Percentiles rank a stretch among this genome's conserved stretches.
These are phyloP conservation scores for Abortiporus biennis DNA, from an alignment of 1,284 basidiomycete genomes.

Conservation along the genomic window DNA sequence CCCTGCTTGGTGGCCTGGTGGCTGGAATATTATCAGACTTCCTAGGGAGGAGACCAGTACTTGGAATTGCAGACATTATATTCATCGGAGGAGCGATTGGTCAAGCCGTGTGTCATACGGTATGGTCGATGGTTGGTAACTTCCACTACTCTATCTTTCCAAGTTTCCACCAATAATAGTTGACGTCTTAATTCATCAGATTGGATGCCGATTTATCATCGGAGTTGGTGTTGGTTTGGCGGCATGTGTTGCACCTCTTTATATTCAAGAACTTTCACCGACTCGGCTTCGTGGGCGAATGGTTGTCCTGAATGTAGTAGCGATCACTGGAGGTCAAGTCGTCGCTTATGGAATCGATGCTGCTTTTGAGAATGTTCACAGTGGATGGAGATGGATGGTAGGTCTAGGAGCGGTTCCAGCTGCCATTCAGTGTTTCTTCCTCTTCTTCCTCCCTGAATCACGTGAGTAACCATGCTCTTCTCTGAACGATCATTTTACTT, in stretches of 20 bases:
- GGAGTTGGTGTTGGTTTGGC: slow-evolving; percentile 67
- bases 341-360: slow-evolving; percentile 76
- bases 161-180: neutral
- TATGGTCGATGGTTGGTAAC: slow-evolving; percentile 62
- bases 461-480: slow-evolving; percentile 38
- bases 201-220: slow-evolving; percentile 71
- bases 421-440: slow-evolving; percentile 51
- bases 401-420: slow-evolving; percentile 69
- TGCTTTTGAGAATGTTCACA: slow-evolving; percentile 54
- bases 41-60: slow-evolving; percentile 63
- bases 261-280: slow-evolving; percentile 81
- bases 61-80: slow-evolving; percentile 67
- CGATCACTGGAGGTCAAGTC: slow-evolving; percentile 71
- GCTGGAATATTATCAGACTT: slow-evolving; percentile 71
- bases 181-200: slow-evolving; percentile 27
- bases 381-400: slow-evolving; percentile 85
- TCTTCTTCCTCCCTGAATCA: slow-evolving; percentile 72
- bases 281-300: slow-evolving; percentile 71
- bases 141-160: neutral
- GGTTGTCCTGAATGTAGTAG: slow-evolving; percentile 63
- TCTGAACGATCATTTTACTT: neutral
- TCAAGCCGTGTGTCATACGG: slow-evolving; percentile 61
- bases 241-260: slow-evolving; percentile 76
- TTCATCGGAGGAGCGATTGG: slow-evolving; percentile 73
- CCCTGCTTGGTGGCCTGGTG: slow-evolving; percentile 65